A percentile compares a stretch with the other conserved stretches of the same genome.
These are phyloP conservation scores for Talaromyces albobiverticillius DNA, from an alignment of 2,329 filamentous ascomycete genomes.

Conservation along the genomic window DNA sequence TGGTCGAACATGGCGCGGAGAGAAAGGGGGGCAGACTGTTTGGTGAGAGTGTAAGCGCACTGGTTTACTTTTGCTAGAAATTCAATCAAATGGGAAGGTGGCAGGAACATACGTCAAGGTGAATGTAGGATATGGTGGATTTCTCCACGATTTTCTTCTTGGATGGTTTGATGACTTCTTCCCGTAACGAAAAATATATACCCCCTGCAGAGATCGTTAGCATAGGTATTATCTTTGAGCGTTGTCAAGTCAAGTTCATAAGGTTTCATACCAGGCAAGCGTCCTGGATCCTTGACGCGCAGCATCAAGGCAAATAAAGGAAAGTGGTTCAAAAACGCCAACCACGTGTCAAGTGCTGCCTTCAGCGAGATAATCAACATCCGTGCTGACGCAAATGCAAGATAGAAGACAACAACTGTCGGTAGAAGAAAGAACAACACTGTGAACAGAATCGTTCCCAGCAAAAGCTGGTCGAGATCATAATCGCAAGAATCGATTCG, in stretches of 20 bases:
- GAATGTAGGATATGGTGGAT: slow-evolving; percentile 72
- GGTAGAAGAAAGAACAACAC: slow-evolving; percentile 91
- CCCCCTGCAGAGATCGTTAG: slow-evolving; percentile 53
- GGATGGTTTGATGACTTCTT: slow-evolving; percentile 55
- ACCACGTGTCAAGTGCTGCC: slow-evolving; percentile 81
- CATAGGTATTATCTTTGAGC: too few species aligned
- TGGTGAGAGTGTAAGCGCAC: not conserved
- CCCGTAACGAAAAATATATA: slow-evolving; percentile 84
- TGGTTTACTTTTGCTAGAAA: not conserved
- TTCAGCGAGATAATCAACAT: slow-evolving; percentile 96
- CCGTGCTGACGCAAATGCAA: slow-evolving; percentile 89
- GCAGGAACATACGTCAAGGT: slow-evolving; percentile 69
- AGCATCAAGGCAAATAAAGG: slow-evolving; percentile 97
- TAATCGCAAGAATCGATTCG: slow-evolving; percentile 99
- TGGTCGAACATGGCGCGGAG: slow-evolving; percentile 96
- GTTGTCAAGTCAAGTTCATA: not conserved
- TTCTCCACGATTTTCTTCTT: slow-evolving; percentile 40
- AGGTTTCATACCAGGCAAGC: slow-evolving; percentile 66
- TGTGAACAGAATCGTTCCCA: slow-evolving; percentile 95
- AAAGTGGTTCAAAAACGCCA: slow-evolving; percentile 96
- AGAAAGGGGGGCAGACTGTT: slow-evolving; percentile 80
- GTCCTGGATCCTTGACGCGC: slow-evolving; percentile 83
- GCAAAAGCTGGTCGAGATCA: slow-evolving; percentile 90
- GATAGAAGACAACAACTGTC: slow-evolving; percentile 93
- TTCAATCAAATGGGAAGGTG: not conserved